These are phyloP conservation scores for Saccharomycopsis crataegensis DNA, from an alignment of 1,139 yeast species.

Conservation along the genomic window DNA sequence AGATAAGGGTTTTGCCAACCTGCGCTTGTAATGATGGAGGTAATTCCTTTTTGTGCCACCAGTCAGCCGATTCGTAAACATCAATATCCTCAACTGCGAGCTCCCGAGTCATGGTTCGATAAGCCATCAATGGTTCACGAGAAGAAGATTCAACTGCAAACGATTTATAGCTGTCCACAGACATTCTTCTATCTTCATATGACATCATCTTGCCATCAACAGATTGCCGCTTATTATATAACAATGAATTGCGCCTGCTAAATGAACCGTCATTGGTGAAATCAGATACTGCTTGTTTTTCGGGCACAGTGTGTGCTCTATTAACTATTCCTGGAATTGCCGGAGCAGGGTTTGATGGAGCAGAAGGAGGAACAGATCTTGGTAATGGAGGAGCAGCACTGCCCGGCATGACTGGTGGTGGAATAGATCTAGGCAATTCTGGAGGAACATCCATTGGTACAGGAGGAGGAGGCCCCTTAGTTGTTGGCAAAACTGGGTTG, in stretches of 20 bases:
- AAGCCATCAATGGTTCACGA: background rate
- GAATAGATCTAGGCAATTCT: constrained; percentile 22
- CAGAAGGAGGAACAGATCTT: background rate
- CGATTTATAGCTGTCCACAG: constrained; percentile 3
- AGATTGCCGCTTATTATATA: constrained; percentile 8
- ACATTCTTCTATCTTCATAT: background rate
- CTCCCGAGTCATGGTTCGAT: background rate
- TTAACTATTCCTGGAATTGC: constrained; percentile 19
- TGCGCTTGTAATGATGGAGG: constrained; percentile 48
- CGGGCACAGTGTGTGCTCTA: constrained; percentile 18
- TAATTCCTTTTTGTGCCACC: constrained; percentile 61
- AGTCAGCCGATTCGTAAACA: constrained; percentile 34
- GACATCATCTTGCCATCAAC: constrained; percentile 18
- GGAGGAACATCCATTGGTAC: constrained; percentile 23
- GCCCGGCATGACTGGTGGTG: constrained; percentile 20
- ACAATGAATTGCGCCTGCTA: background rate
- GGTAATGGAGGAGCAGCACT: constrained; percentile 20
- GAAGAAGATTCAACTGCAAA: background rate
- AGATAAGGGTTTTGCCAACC: constrained; percentile 39
- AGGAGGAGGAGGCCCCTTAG: constrained; percentile 17
- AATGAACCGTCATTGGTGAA: constrained; percentile 7
- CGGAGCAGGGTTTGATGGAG: constrained; percentile 13
- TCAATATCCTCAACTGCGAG: constrained; percentile 22
- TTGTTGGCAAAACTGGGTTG: no score
- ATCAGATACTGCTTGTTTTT: background rate